phyloP scores from a whole-genome alignment of 2,329 filamentous ascomycete species.

The Parafenestella ontariensis region DNA sequence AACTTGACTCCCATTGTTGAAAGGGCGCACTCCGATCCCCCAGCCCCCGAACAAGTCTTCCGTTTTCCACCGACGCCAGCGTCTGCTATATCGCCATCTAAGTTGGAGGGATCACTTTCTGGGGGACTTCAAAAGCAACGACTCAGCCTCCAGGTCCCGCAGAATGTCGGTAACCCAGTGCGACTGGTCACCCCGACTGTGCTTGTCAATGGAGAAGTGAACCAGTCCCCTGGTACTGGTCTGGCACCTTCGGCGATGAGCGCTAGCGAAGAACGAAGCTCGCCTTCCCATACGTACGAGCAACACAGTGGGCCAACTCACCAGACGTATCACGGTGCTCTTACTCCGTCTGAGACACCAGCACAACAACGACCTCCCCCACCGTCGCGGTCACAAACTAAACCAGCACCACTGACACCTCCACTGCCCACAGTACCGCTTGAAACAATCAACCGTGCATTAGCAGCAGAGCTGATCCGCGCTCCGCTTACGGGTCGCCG shows the following conservation, averaged over 20 bases:
- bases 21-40: conserved; percentile 51
- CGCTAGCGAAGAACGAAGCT: conserved; percentile 23
- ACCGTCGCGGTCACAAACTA: conserved; percentile 12
- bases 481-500: conserved; percentile 52
- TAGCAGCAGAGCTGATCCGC: conserved; percentile 57
- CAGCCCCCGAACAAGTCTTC: conserved; percentile 44
- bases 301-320: conserved; percentile 28
- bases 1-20: conserved; percentile 54
- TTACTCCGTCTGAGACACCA: conserved; percentile 42
- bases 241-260: conserved; percentile 34
- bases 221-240: conserved; percentile 31
- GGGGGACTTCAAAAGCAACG: conserved; percentile 53
- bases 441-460: conserved; percentile 54
- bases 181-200: conserved; percentile 67
- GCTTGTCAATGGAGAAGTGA: conserved; percentile 60
- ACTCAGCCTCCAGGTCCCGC: conserved; percentile 68
- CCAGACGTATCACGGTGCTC: conserved; percentile 28
- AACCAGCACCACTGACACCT: conserved; percentile 6
- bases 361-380: conserved; percentile 28
- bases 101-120: conserved; percentile 30
- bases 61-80: conserved; percentile 50
- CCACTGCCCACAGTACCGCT: conserved; percentile 36
- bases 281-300: conserved; percentile 27
- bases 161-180: conserved; percentile 66
- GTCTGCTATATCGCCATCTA: conserved; percentile 44